Base-by-base conservation (phyloP, 1,284 basidiomycete genomes). In the Ceraceosorus guamensis region DNA sequence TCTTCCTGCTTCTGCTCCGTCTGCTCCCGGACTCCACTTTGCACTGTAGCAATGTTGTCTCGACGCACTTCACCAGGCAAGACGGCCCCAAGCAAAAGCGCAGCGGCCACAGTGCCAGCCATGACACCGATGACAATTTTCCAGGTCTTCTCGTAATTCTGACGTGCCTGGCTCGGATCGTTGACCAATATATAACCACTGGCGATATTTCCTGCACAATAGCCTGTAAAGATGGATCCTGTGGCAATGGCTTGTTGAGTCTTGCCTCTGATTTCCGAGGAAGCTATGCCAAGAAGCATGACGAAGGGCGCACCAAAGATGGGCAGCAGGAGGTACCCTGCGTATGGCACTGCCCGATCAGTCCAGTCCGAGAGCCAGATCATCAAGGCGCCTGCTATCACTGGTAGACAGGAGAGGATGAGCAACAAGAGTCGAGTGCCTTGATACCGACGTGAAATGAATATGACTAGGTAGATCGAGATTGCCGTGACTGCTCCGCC, bases 231-330 rank as follows among this genome's bases (percentile, higher is more conserved):
- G 60, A 79, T 77, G 32, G 73, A 71, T 0, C 69, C 78, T 6
- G 61, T 66, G 0, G 77, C 69, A 35, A 79, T 72, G 8, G 78
- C 76, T 61, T 80, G 79, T 63, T 82, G 81, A 10, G 80, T 81
- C 0, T 76, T 68, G 13, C 80, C 80, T 0, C 78, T 76, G 4
- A 79, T 74, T 63, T 81, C 81, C 34, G 78, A 73, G 1, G 77
- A 71, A 3, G 77, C 76, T 4, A 79, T 64, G 5, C 79, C 73
- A 30, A 81, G 75, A 50, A 80, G 75, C 7, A 79, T 68, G 30
- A 80, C 80, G 54, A 79, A 80, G 5, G 80, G 80, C 2, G 80
- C 79, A 2, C 80, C 80, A 57, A 81, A 81, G 16, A 76, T 73
- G n/a, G 76, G 68, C 14, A 70, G 60, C 13, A 80, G 71, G 58